Conservation (phyloP, 148 eudicot species). For the Nyssa sinensis region DNA sequence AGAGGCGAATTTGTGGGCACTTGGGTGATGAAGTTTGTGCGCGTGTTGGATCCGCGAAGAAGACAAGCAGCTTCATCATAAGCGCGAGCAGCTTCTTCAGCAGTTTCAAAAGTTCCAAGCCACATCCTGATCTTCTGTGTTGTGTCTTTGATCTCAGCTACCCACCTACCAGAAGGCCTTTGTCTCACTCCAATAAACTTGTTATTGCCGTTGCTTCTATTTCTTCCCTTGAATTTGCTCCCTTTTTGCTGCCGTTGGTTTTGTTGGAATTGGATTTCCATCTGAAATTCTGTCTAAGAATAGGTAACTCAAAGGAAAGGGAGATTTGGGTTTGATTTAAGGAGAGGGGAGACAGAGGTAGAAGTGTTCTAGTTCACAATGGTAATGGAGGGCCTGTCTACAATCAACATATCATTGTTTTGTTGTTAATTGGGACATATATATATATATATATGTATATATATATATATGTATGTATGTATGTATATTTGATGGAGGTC, state of each 20-base stretch:
- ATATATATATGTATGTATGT: not conserved
- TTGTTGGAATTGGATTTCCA: conserved; percentile 56
- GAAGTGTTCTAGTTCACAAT: not conserved
- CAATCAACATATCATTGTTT: no score
- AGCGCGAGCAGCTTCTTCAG: conserved; percentile 71
- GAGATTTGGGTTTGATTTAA: conserved; percentile 3
- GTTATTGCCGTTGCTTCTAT: conserved; percentile 25
- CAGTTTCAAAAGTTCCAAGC: conserved; percentile 70
- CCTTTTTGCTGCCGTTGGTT: conserved; percentile 34
- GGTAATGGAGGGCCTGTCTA: not conserved
- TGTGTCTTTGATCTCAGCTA: conserved; percentile 72
- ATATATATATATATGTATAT: conserved; percentile 7
- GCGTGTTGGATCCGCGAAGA: conserved; percentile 61
- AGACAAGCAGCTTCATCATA: conserved; percentile 73
- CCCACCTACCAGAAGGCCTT: conserved; percentile 75
- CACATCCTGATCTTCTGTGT: conserved; percentile 72
- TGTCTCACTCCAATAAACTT: conserved; percentile 69
- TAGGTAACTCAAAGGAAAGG: not conserved
- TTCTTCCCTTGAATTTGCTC: conserved; percentile 39
- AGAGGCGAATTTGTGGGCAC: conserved; percentile 57
- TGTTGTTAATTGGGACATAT: not conserved
- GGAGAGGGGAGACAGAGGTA: not conserved
- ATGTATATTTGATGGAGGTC: not conserved
- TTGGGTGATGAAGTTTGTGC: conserved; percentile 51
- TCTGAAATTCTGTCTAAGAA: conserved; percentile 3